phyloP scores from a whole-genome alignment of 116 monocot species.

The Posidonia oceanica region DNA sequence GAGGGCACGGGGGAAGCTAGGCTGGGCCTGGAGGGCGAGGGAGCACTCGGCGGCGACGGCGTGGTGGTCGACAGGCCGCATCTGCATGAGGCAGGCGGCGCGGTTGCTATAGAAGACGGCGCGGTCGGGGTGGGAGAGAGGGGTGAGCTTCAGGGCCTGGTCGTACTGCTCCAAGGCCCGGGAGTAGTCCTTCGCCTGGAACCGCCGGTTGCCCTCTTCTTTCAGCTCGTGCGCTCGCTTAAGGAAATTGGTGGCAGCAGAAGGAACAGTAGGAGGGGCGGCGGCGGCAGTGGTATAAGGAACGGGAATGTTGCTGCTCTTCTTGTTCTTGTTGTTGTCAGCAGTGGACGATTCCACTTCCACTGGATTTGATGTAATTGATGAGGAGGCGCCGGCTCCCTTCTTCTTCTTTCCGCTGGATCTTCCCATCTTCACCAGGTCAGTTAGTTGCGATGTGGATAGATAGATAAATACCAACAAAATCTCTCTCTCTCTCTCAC shows the following conservation, averaged over 20 bases:
- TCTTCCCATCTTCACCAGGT: background rate
- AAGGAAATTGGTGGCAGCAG: slow-evolving; percentile 24
- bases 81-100: slow-evolving; percentile 87
- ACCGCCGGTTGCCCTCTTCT: slow-evolving; percentile 85
- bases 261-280: background rate
- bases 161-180: slow-evolving; percentile 73
- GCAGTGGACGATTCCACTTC: background rate
- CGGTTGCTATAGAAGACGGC: slow-evolving; percentile 96
- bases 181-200: slow-evolving; percentile 67
- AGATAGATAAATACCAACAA: no score
- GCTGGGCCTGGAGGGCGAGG: slow-evolving; percentile 82
- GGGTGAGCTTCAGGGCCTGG: slow-evolving; percentile 55
- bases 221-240: slow-evolving; percentile 83
- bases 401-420: slow-evolving; percentile 2
- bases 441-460: no score
- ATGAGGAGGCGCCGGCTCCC: background rate
- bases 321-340: slow-evolving; percentile 11
- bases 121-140: slow-evolving; percentile 69
- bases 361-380: background rate
- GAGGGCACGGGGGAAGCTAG: slow-evolving; percentile 77
- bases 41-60: slow-evolving; percentile 89
- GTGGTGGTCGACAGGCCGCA: slow-evolving; percentile 79
- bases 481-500: no score
- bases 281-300: background rate
- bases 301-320: slow-evolving; percentile 3